Base-by-base conservation (phyloP, 305 asterid species). In the Petunia hybrid region DNA sequence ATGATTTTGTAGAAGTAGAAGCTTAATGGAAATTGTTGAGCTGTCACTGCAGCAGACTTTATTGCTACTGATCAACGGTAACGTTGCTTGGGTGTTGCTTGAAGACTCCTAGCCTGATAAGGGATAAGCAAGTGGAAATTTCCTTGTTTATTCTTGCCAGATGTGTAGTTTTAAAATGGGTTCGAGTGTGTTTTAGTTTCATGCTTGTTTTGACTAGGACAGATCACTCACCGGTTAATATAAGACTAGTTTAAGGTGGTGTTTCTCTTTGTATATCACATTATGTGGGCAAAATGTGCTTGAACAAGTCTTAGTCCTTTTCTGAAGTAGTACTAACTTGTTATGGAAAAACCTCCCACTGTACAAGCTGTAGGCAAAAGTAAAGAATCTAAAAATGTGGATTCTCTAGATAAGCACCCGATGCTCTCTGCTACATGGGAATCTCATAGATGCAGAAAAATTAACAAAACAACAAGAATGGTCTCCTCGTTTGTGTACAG, bases 61-160 rank as follows among this genome's bases (percentile, higher is more conserved):
- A 64, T 64, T 64, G 45, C 36, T 64, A 38, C 9, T 39, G 12
- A 4, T 38, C 38, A 64, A 64, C 45, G 12, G 45, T 64, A 40
- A 63, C 10, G 69, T 63, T 64, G 1, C 13, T 10, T 31, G 6
- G 8, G 66, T 22, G 66, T 31, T 31, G 40, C 66, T 38, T 64
- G 70, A 59, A 59, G 64, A 16, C 16, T 59, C 64, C 64, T 14
- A 59, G 64, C 64, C 22, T 59, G 22, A 59, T 59, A 10, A 59
- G 38, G 22, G 22, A n/a, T 16, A 16, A 59, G 38, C 12, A 16
- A 59, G 64, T 59, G 64, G 64, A 59, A 38, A n/a, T 59, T 59
- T 59, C 64, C 12, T 59, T 59, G 12, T 64, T 64, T 38, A 38
- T 36, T 64, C 70, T 64, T 64, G 70, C 70, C 38, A 64, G 5